Evolutionary conservation across 140 eudicot genomes (phyloP), one percentile per base, ranked within the genome.

Genomic region (Anethum foeniculum): DNA sequence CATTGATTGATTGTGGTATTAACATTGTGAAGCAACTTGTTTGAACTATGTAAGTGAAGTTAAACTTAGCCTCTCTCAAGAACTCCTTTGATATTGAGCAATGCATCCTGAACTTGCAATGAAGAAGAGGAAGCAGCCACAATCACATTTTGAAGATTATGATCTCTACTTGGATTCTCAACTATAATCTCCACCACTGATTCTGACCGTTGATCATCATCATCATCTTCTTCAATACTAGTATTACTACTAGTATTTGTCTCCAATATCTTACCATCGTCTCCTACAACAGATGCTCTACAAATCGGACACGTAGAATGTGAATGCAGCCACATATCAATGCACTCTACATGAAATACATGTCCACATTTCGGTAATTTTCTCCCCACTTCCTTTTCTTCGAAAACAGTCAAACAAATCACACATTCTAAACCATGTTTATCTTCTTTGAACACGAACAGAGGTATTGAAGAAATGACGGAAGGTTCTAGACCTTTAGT

Each of bases 231-330:
- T 62, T 62, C 34, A 62, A 0, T 25, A 62, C 72, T 23, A 6
- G 32, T 16, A 34, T 21, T 44, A 28, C 71, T 64, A 28, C 71
- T 64, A 32, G 8, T 11, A 34, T 41, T 68, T 1, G 43, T 68
- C 43, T 68, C 74, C 1, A 32, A 36, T 43, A 9, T 79, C 28
- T 79, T 86, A 48, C 41, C 71, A 36, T 81, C 58, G n/a, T 32
- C 78, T 78, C 84, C 79, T 27, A 81, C 78, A 16, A 87, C 84
- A 7, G 83, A 47, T 7, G 88, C 82, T 18, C 97, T 88, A 81
- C 95, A 92, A 76, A 90, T 83, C 30, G 96, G 97, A 39, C 97
- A 92, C 8, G 93, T 85, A 21, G 90, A 80, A 84, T 90, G 97
- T 15, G 91, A 88, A 32, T 51, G 72, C 38, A 92, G 76, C 97